phyloP scores from a whole-genome alignment of 768 basidiomycete species.

The Russula lepida region DNA sequence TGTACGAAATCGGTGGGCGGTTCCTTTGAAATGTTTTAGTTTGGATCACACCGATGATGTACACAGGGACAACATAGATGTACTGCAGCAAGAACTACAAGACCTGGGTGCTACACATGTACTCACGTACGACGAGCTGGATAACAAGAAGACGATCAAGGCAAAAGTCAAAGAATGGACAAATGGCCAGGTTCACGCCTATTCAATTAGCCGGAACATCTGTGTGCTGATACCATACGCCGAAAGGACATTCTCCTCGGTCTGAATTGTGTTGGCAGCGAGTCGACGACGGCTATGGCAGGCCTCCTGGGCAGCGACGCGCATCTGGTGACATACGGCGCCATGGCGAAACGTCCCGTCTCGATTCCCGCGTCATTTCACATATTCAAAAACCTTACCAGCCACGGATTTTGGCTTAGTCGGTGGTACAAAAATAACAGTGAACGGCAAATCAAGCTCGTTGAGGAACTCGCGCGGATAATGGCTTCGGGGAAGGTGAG shows the following conservation, averaged over 20 bases:
- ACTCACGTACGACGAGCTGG: conserved; percentile 67
- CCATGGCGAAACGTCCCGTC: conserved; percentile 79
- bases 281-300: conserved; percentile 59
- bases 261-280: conserved; percentile 58
- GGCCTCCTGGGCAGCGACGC: conserved; percentile 57
- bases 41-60: neutral
- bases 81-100: conserved; percentile 42
- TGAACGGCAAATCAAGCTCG: conserved; percentile 31
- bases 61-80: conserved; percentile 44
- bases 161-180: conserved; percentile 57
- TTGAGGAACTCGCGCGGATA: conserved; percentile 3
- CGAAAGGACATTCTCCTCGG: conserved; percentile 37
- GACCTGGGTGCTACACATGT: conserved; percentile 69
- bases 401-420: conserved; percentile 73
- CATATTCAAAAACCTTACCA: conserved; percentile 77
- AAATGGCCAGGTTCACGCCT: conserved; percentile 44
- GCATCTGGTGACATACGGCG: conserved; percentile 80
- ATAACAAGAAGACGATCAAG: conserved; percentile 41
- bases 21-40: neutral
- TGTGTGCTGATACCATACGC: neutral
- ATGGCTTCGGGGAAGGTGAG: conserved; percentile 18
- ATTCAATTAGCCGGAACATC: neutral
- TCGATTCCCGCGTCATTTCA: conserved; percentile 63
- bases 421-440: conserved; percentile 54
- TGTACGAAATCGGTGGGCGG: conserved; percentile 56